Base-by-base conservation (phyloP, 2,329 filamentous ascomycete species). In the Calcarisporium arbuscula region DNA sequence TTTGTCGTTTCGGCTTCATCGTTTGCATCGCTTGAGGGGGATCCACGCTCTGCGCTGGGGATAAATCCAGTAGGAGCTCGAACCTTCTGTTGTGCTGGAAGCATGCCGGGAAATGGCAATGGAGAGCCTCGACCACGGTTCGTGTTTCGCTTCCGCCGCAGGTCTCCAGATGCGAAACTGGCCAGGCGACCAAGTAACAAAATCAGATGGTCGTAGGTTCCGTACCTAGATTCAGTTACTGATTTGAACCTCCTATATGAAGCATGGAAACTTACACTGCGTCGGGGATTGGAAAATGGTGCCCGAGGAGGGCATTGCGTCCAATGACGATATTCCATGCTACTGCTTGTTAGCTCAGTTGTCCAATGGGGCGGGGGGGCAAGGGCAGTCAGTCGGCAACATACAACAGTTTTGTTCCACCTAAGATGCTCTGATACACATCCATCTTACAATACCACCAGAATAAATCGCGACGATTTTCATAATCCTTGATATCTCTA, bases 391-490 rank as follows among this genome's bases (percentile, higher is more conserved):
- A 9, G 15, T 12, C n/a, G 19, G 5, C 18, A 17, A 72, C 87
- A 72, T 67, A 95, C 87, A 95, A 81, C 30, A 94, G 67, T 42
- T 74, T 74, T 27, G 90, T 89, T 8, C 87, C 90, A 46, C 89
- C 92, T 17, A 96, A 66, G 41, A 95, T 77, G 53, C 85, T 88
- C 56, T 95, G 90, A 48, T 90, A 94, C 8, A 85, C 78, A 56
- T 96, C 92, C 67, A 95, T 92, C 58, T 95, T 94, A 49, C 77
- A 82, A 55, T 89, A 95, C 85, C 88, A 95, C 89, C 90, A 98
- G 53, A 84, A 94, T 5, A 96, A 62, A 59, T 96, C 92, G 44
- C 84, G 78, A 25, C 92, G 69, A 12, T 84, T 81, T 50, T 92
- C 84, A 50, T 85, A 94, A 26, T 75, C 80, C 42, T 86, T 80